Evolutionary conservation across 2,329 filamentous ascomycete species (phyloP).

Genomic region (Talaromyces albobiverticillius): DNA sequence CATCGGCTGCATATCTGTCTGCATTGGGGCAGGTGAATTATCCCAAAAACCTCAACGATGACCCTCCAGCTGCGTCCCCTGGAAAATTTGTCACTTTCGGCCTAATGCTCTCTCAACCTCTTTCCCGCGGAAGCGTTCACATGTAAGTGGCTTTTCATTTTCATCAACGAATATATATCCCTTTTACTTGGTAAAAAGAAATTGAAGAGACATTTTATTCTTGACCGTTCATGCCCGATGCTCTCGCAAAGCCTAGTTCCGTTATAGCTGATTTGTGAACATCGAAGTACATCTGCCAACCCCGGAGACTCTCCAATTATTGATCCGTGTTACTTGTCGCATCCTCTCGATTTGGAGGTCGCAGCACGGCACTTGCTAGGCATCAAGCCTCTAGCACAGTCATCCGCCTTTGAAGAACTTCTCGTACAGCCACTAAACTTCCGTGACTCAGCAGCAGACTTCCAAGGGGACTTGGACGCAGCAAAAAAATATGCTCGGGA

Average conservation of each 20-base stretch:
- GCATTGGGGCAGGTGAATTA: neutral
- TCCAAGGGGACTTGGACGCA: neutral
- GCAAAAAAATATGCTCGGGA: constrained; percentile 24
- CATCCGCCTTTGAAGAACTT: constrained; percentile 6
- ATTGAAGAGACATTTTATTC: neutral
- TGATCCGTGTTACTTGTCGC: constrained; percentile 43
- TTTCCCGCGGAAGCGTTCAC: constrained; percentile 35
- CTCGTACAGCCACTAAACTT: neutral
- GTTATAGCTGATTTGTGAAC: neutral
- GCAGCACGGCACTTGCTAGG: constrained; percentile 33
- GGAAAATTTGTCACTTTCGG: constrained; percentile 27
- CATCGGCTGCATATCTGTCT: neutral
- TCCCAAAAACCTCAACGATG: constrained; percentile 4
- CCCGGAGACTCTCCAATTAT: constrained; percentile 35
- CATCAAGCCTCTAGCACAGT: constrained; percentile 30
- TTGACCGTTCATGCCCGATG: neutral
- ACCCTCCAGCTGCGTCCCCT: constrained; percentile 16
- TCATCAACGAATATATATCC: too few species aligned
- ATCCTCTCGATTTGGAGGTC: constrained; percentile 44
- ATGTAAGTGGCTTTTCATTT: constrained; percentile 21
- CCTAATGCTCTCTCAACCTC: constrained; percentile 25
- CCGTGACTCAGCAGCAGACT: neutral
- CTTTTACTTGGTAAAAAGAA: neutral
- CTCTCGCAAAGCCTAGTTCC: neutral
- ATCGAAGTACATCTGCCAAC: constrained; percentile 26